Conservation (phyloP, 768 basidiomycete genomes). For the Mycena galopus region DNA sequence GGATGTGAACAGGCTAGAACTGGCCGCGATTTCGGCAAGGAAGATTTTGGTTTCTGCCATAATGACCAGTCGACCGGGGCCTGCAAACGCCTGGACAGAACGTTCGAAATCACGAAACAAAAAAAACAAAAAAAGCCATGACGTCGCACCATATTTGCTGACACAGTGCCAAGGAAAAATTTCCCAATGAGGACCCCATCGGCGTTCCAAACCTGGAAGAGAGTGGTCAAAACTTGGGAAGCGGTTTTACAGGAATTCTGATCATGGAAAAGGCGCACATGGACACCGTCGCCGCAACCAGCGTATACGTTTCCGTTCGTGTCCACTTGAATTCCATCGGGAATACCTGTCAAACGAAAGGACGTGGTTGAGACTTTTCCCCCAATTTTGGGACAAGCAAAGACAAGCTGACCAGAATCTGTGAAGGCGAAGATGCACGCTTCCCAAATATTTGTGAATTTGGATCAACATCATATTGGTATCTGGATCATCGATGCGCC, state of each 20-base stretch:
- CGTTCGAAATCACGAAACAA: background rate
- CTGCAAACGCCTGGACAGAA: slow-evolving; percentile 33
- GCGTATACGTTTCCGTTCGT: slow-evolving; percentile 74
- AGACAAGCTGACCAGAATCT: slow-evolving; percentile 60
- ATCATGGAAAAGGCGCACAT: slow-evolving; percentile 52
- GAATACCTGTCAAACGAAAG: background rate
- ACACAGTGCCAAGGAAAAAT: slow-evolving; percentile 64
- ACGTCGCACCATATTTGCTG: slow-evolving; percentile 56
- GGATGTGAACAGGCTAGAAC: slow-evolving; percentile 27
- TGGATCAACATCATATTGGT: slow-evolving; percentile 76
- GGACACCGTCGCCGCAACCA: slow-evolving; percentile 77
- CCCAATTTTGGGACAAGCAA: background rate
- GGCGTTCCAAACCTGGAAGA: slow-evolving; percentile 62
- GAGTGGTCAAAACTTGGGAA: background rate
- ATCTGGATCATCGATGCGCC: too few relatives aligned
- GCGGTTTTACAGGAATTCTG: background rate
- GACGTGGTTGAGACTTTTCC: too few relatives aligned
- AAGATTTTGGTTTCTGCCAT: slow-evolving; percentile 41
- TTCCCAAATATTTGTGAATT: slow-evolving; percentile 66
- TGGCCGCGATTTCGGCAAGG: slow-evolving; percentile 38
- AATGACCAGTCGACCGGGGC: slow-evolving; percentile 37
- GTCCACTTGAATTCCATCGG: slow-evolving; percentile 55
- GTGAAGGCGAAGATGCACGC: slow-evolving; percentile 76
- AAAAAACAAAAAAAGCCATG: background rate
- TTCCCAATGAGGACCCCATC: slow-evolving; percentile 73